These are phyloP conservation scores for Apiospora saccharicola DNA, from an alignment of 2,329 filamentous ascomycete genomes.

Conservation along the genomic window DNA sequence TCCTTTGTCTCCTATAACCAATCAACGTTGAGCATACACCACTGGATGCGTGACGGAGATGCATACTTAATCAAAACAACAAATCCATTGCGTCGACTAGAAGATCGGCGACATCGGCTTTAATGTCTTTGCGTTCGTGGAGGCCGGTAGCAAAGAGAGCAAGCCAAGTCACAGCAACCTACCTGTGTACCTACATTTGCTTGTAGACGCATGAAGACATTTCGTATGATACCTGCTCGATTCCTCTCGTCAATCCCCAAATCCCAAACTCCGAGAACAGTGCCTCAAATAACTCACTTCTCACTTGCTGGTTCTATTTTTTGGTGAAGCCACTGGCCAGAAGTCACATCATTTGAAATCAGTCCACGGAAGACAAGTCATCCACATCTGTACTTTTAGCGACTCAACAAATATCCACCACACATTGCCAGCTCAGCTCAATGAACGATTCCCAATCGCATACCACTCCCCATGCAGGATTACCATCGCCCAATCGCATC, in stretches of 20 bases:
- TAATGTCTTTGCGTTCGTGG: background rate
- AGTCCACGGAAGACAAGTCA: slow-evolving; percentile 8
- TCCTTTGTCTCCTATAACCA: background rate
- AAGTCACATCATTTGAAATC: background rate
- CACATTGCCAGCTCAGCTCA: slow-evolving; percentile 17
- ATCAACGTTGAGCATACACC: slow-evolving; percentile 1
- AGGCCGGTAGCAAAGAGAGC: background rate
- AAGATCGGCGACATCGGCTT: slow-evolving; percentile 19
- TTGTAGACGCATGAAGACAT: background rate
- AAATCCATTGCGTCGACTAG: background rate
- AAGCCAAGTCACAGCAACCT: background rate
- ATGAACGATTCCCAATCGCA: slow-evolving; percentile 18
- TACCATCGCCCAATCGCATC: background rate
- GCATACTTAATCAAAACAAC: slow-evolving; percentile 15
- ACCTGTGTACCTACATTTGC: background rate
- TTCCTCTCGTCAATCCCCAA: background rate
- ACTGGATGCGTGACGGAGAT: background rate
- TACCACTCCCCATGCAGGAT: background rate
- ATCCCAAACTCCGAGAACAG: background rate
- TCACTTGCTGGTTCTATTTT: background rate
- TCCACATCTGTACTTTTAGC: background rate
- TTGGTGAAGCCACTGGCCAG: background rate
- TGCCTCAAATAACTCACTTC: background rate
- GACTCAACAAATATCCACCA: slow-evolving; percentile 16
- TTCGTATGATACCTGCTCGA: background rate